Percentiles rank a stretch among this genome's conserved stretches.
Evolutionary conservation across 805 yeast genomes (phyloP).

Genomic region (Metahyphopichia silvanorum): DNA sequence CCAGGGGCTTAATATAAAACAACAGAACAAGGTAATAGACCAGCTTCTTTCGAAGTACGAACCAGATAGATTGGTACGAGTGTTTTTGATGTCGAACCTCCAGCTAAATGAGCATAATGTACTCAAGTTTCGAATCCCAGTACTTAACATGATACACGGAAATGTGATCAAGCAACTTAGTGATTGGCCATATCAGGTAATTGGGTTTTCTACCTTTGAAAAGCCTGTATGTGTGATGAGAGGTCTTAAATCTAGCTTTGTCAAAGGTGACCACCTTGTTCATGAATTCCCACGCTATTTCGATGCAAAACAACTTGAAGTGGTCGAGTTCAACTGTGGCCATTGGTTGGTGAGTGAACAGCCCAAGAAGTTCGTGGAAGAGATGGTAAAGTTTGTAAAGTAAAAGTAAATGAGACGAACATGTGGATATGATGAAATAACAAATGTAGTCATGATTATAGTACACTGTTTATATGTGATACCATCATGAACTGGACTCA

Average conservation of each 20-base stretch:
- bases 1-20: not conserved
- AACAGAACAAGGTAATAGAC: conserved; percentile 12
- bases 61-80: conserved; percentile 22
- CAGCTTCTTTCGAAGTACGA: conserved; percentile 20
- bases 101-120: conserved; percentile 16
- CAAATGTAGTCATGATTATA: too few species aligned
- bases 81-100: conserved; percentile 38
- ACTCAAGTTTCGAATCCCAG: conserved; percentile 15
- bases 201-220: conserved; percentile 9
- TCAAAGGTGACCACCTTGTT: conserved; percentile 24
- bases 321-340: conserved; percentile 23
- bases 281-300: conserved; percentile 23
- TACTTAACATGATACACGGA: conserved; percentile 16
- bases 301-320: conserved; percentile 6
- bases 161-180: conserved; percentile 14
- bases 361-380: conserved; percentile 26
- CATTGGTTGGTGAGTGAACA: conserved; percentile 42
- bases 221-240: conserved; percentile 42
- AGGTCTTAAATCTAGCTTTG: conserved; percentile 41
- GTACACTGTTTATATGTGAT: too few species aligned
- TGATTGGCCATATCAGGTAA: conserved; percentile 21
- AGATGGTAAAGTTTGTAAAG: conserved; percentile 7
- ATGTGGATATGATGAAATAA: too few species aligned
- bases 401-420: too few species aligned
- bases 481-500: too few species aligned